Base-by-base conservation (phyloP, 139 green algal genomes). In the Closterium sp. region DNA sequence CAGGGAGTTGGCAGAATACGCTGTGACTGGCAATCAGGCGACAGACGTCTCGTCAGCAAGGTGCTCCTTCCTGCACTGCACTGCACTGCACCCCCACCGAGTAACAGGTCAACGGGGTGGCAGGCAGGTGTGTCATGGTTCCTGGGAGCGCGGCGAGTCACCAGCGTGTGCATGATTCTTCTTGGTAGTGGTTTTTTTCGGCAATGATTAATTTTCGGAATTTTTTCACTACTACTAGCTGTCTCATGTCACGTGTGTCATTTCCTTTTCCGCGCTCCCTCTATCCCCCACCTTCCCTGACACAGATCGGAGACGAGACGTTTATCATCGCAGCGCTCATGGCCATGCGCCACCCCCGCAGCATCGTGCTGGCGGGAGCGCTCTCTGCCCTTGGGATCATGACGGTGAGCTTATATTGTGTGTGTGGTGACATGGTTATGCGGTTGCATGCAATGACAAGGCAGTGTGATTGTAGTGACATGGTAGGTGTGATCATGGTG, bases 311-410 rank as follows among this genome's bases (percentile, higher is more conserved):
- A 9, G 95, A 96, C 89, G 95, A 96, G 91, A 96, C 95, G 64
- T 96, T 96, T 88, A 96, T 96, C 88, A 96, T 96, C 38, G 95
- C 95, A 2, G 95, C 95, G 0, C 90, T 96, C 28, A 95, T 96
- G 93, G 95, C 94, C 4, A 96, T 96, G 95, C 90, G 94, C 7
- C 90, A 96, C 88, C 87, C 92, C 1, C 89, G 92, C 12, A 33
- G 64, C 28, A 92, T 95, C 31, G 91, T 96, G 19, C 66, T 94
- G 32, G 23, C 30, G 23, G 95, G 92, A 10, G 95, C 92, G 2
- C 85, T 96, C 19, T 33, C n/a, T 69, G 95, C 95, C n/a, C 86
- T 96, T 25, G 36, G 38, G 5, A 84, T 96, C 84, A 96, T 96
- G 95, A 96, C 94, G n/a, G 93, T 95, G 32, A 89, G 34, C 4